A percentile compares a stretch with the other conserved stretches of the same genome.
phyloP scores from a whole-genome alignment of 331 rosid genomes.

The Acacia concinna region DNA sequence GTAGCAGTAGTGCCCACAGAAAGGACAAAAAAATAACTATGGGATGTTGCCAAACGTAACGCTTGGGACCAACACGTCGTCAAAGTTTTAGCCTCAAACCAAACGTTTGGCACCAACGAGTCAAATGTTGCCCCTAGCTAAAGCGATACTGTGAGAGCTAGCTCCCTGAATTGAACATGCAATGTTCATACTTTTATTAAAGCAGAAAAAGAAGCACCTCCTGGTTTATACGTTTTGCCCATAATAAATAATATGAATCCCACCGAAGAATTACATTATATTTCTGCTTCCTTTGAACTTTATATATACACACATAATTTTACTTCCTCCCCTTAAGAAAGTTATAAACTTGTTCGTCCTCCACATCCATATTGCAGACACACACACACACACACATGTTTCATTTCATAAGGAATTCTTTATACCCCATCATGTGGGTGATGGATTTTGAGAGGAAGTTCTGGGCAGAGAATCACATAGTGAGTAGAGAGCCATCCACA shows the following conservation, averaged over 20 bases:
- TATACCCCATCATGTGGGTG: constrained; percentile 1
- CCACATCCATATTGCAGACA: not conserved
- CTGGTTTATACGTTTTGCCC: constrained; percentile 24
- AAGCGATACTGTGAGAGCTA: not conserved
- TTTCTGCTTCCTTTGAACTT: not conserved
- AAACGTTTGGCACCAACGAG: constrained; percentile 5
- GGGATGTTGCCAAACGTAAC: too few relatives aligned
- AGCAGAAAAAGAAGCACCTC: constrained; percentile 26
- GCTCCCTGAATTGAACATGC: constrained; percentile 36
- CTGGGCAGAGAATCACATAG: constrained; percentile 22
- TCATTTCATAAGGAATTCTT: constrained; percentile 24
- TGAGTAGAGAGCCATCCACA: not conserved
- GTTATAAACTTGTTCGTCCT: not conserved
- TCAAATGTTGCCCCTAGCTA: constrained; percentile 1
- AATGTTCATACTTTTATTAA: constrained; percentile 14
- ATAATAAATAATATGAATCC: constrained; percentile 29
- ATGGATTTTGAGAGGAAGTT: constrained; percentile 35
- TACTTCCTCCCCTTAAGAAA: not conserved
- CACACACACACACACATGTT: constrained; percentile 11
- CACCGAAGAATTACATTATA: constrained; percentile 34
- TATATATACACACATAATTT: not conserved
- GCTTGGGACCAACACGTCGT: too few relatives aligned
- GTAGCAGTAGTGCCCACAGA: too few relatives aligned
- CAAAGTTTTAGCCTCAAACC: constrained; percentile 39
- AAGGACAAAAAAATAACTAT: not conserved